These are phyloP conservation scores for Tubosaeta brunneosetosa DNA, from an alignment of 768 basidiomycete species.

Conservation along the genomic window DNA sequence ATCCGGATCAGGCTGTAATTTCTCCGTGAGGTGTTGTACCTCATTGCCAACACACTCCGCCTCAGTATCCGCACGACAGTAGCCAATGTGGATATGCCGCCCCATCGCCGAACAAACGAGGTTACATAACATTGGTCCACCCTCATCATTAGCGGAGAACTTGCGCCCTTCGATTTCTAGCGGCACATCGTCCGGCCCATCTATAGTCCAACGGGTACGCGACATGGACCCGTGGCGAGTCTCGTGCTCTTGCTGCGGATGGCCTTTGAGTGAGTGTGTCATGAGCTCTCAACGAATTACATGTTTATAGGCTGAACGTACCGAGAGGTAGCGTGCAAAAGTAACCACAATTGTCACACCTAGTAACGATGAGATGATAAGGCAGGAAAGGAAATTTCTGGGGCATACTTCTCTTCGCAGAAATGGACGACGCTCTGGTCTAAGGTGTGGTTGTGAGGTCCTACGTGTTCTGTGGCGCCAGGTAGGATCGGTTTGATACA, in stretches of 20 bases:
- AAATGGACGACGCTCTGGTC: slow-evolving; percentile 47
- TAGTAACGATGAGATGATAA: slow-evolving; percentile 14
- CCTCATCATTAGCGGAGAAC: no score
- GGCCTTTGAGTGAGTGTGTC: slow-evolving; percentile 33
- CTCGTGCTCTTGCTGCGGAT: slow-evolving; percentile 57
- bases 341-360: slow-evolving; percentile 40
- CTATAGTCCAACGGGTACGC: slow-evolving; percentile 44
- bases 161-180: no score
- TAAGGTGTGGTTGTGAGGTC: slow-evolving; percentile 44
- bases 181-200: no score
- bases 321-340: slow-evolving; percentile 55
- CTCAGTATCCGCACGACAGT: no score
- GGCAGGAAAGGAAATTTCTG: neutral
- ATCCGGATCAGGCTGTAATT: slow-evolving; percentile 43
- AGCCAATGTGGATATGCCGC: no score
- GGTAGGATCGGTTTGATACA: slow-evolving; percentile 46
- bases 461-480: slow-evolving; percentile 40
- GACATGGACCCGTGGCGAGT: slow-evolving; percentile 65
- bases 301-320: slow-evolving; percentile 15
- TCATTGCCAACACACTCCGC: slow-evolving; percentile 23
- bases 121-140: no score
- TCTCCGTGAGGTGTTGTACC: slow-evolving; percentile 41
- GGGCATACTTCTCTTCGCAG: slow-evolving; percentile 44
- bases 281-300: neutral
- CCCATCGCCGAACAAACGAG: no score